Percentiles rank a stretch among this genome's conserved stretches.
These are phyloP conservation scores for Pythium coloratum DNA, from an alignment of 352 stramenopile genomes.

Conservation along the genomic window DNA sequence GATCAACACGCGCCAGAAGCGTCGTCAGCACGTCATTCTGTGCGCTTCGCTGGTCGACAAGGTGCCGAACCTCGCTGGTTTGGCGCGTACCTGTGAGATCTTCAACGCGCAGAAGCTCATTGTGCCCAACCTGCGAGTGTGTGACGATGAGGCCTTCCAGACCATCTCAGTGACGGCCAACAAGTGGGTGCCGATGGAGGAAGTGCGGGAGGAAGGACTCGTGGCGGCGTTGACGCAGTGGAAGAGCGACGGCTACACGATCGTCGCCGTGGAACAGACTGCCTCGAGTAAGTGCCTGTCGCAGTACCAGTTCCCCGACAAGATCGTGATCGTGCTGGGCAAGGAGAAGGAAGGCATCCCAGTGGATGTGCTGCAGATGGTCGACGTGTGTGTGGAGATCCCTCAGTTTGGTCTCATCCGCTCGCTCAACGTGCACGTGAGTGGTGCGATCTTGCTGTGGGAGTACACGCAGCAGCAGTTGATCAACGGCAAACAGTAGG, in stretches of 20 bases:
- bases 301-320: constrained; percentile 83
- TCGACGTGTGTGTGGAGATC: constrained; percentile 98
- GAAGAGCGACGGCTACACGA: constrained; percentile 88
- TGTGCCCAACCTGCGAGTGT: constrained; percentile 84
- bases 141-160: constrained; percentile 89
- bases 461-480: constrained; percentile 93
- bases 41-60: constrained; percentile 93
- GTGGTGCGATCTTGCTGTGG: constrained; percentile 94
- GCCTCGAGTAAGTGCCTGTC: constrained; percentile 87
- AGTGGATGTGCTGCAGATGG: constrained; percentile 91
- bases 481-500: constrained; percentile 4
- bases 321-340: constrained; percentile 94
- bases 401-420: constrained; percentile 96
- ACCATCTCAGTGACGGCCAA: constrained; percentile 91
- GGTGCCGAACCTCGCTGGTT: constrained; percentile 92
- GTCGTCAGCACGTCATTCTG: constrained; percentile 70
- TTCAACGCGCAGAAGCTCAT: constrained; percentile 91
- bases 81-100: constrained; percentile 94
- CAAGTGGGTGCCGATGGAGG: constrained; percentile 95
- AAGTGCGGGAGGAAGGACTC: constrained; percentile 64
- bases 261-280: constrained; percentile 96
- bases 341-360: constrained; percentile 97
- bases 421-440: constrained; percentile 98
- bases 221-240: constrained; percentile 45
- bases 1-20: constrained; percentile 48